These are phyloP conservation scores for Pythium myriotylum DNA, from an alignment of 352 stramenopile species.

Conservation along the genomic window DNA sequence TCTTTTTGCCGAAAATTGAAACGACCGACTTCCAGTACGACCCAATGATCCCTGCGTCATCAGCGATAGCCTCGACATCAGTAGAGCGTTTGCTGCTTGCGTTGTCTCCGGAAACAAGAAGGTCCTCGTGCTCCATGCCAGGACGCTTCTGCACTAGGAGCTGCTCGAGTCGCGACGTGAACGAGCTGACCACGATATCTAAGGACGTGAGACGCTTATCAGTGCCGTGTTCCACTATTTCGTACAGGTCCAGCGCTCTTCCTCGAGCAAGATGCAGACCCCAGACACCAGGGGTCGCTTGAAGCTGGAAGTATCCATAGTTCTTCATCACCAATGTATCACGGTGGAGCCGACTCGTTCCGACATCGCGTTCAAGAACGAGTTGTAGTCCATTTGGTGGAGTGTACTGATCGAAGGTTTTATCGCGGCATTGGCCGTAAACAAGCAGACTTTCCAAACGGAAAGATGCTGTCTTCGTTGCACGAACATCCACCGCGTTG, in stretches of 20 bases:
- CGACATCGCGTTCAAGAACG: constrained; percentile 80
- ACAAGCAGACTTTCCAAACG: constrained; percentile 90
- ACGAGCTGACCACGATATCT: constrained; percentile 78
- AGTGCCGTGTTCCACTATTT: constrained; percentile 64
- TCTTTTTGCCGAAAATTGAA: constrained; percentile 51
- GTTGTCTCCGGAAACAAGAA: constrained; percentile 43
- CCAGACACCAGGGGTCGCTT: constrained; percentile 96
- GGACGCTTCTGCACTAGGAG: constrained; percentile 92
- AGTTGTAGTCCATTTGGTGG: constrained; percentile 93
- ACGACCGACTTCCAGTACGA: constrained; percentile 82
- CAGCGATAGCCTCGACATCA: constrained; percentile 41
- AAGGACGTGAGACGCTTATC: constrained; percentile 42
- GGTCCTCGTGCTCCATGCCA: constrained; percentile 82
- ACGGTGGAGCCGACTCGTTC: constrained; percentile 52
- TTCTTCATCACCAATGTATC: constrained; percentile 99
- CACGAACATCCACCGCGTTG: constrained; percentile 46
- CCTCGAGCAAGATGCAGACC: constrained; percentile 89
- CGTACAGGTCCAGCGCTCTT: constrained; percentile 69
- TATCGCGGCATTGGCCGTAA: constrained; percentile 89
- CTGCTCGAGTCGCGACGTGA: constrained; percentile 84
- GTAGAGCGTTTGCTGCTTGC: constrained; percentile 17
- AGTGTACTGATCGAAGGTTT: constrained; percentile 74
- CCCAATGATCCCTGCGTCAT: constrained; percentile 50
- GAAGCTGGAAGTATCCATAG: constrained; percentile 99
- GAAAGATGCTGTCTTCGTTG: constrained; percentile 79